A percentile compares a stretch with the other conserved stretches of the same genome.
Evolutionary conservation across 73 alveolate genomes (phyloP).

Genomic region (Stentor roeselii): DNA sequence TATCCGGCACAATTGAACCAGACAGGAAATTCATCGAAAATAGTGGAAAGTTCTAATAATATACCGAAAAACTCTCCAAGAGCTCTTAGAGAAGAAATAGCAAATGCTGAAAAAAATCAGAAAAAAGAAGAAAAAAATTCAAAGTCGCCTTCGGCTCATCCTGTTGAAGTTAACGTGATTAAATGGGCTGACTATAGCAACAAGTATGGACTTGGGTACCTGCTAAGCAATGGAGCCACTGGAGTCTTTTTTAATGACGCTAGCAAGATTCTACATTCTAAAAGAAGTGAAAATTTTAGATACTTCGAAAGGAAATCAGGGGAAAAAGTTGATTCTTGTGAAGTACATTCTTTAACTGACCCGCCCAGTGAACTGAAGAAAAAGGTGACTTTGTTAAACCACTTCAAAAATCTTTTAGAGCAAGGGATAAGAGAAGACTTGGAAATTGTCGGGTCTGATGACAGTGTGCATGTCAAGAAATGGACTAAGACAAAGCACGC

Average conservation of each 20-base stretch:
- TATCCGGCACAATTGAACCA: no score
- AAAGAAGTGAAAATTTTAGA: neutral
- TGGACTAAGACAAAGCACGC: conserved; percentile 89
- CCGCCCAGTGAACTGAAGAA: conserved; percentile 48
- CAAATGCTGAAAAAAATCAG: neutral
- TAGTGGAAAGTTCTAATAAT: conserved; percentile 7
- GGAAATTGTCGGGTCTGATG: conserved; percentile 37
- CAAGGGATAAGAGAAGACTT: conserved; percentile 35
- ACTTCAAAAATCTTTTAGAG: conserved; percentile 48
- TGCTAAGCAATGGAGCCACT: conserved; percentile 38
- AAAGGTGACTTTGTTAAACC: conserved; percentile 46
- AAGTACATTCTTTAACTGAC: conserved; percentile 36
- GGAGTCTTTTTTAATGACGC: conserved; percentile 57
- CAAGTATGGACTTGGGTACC: conserved; percentile 58
- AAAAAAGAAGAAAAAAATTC: conserved; percentile 1
- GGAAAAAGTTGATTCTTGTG: conserved; percentile 56
- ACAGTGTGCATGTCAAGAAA: conserved; percentile 57
- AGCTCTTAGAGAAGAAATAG: neutral
- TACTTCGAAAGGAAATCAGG: conserved; percentile 45
- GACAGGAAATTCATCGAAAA: no score
- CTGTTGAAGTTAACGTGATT: conserved; percentile 26
- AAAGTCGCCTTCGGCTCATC: neutral
- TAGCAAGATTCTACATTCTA: conserved; percentile 39
- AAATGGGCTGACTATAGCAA: conserved; percentile 57
- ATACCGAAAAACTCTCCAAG: neutral